Conservation (phyloP, 163 green algal genomes). For the Prototheca cutis region DNA sequence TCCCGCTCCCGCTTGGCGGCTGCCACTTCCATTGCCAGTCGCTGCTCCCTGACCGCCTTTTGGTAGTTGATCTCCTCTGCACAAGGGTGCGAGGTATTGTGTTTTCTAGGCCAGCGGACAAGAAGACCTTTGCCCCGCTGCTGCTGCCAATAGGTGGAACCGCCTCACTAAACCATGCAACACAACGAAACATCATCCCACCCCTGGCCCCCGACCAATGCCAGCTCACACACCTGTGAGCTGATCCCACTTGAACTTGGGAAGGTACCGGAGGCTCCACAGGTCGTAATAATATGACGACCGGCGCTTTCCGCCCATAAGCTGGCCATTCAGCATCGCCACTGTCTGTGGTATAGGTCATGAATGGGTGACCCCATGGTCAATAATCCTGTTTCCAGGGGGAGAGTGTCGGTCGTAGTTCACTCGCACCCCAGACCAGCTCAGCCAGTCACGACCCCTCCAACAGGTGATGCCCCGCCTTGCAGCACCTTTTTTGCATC, state of each 20-base stretch:
- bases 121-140: too few relatives aligned
- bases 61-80: constrained; percentile 60
- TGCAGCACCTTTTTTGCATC: constrained; percentile 76
- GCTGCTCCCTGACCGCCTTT: constrained; percentile 72
- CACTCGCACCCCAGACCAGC: too few relatives aligned
- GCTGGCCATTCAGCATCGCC: constrained; percentile 74
- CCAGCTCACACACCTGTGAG: constrained; percentile 71
- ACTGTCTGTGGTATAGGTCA: constrained; percentile 39
- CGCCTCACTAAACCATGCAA: too few relatives aligned
- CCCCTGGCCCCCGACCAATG: too few relatives aligned
- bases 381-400: not conserved
- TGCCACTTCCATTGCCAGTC: constrained; percentile 72
- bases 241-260: constrained; percentile 91
- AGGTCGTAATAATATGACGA: constrained; percentile 84
- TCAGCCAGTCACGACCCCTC: too few relatives aligned
- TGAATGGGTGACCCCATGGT: too few relatives aligned
- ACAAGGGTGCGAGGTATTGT: too few relatives aligned
- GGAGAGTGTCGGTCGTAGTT: too few relatives aligned
- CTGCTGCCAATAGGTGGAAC: too few relatives aligned
- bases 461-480: too few relatives aligned
- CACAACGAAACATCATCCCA: too few relatives aligned
- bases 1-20: constrained; percentile 86
- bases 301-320: constrained; percentile 64
- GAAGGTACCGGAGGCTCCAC: constrained; percentile 80
- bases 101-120: too few relatives aligned